Evolutionary conservation across 805 yeast genomes (phyloP).

Genomic region (Myxozyma melibiosi): DNA sequence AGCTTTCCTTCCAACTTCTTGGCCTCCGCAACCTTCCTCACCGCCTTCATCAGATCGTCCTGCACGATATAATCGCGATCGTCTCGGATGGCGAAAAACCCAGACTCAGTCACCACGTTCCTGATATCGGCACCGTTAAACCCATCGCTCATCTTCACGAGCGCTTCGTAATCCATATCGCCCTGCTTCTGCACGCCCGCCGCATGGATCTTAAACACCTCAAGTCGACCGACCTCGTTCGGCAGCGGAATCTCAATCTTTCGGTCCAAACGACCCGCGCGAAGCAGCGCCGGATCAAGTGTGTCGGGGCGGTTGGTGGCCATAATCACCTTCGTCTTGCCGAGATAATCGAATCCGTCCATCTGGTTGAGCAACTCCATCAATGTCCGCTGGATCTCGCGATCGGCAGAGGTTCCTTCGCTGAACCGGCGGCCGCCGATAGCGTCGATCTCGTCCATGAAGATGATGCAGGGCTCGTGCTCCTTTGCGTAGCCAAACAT

Average conservation of each 20-base stretch:
- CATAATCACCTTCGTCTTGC: conserved; percentile 97
- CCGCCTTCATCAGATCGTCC: conserved; percentile 96
- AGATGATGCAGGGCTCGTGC: conserved; percentile 96
- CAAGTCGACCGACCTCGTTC: conserved; percentile 92
- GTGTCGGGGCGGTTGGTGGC: conserved; percentile 99
- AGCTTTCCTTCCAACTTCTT: conserved; percentile 93
- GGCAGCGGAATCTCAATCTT: conserved; percentile 95
- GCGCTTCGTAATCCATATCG: conserved; percentile 87
- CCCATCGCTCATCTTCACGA: conserved; percentile 98
- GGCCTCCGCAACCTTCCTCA: conserved; percentile 92
- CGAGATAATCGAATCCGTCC: conserved; percentile 97
- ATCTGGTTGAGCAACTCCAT: conserved; percentile 96
- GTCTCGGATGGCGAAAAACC: conserved; percentile 96
- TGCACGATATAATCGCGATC: conserved; percentile 94
- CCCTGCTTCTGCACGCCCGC: conserved; percentile 84
- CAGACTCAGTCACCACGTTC: conserved; percentile 97
- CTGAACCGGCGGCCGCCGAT: conserved; percentile 97
- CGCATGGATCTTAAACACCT: conserved; percentile 91
- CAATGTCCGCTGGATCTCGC: conserved; percentile 96
- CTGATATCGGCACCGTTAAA: conserved; percentile 98
- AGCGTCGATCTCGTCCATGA: conserved; percentile 98
- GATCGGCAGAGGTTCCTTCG: conserved; percentile 98
- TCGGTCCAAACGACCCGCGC: conserved; percentile 97
- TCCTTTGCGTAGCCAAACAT: conserved; percentile 98
- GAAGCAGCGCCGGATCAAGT: conserved; percentile 90